Base-by-base conservation (phyloP, 441 rosid genomes). In the Populus hybrid region DNA sequence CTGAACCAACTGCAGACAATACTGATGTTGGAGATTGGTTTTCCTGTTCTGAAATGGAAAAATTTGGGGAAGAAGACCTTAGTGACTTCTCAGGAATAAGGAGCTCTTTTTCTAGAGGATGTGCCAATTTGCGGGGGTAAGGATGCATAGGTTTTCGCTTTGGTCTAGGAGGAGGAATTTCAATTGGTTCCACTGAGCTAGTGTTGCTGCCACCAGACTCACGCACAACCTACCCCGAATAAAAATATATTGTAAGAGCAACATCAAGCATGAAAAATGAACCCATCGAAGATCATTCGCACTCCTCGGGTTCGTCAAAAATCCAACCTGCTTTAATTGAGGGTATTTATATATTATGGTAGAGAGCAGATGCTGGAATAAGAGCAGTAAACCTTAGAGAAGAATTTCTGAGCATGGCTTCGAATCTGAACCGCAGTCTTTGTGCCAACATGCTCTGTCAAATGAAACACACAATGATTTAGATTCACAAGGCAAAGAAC, bases 361-460 rank as follows among this genome's bases (percentile, higher is more conserved):
- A 71, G 35, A n/a, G n/a, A 82, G 78, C 68, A 75, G 80, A 24
- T 74, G 82, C 73, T 81, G 83, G 78, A 79, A 78, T 75, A 86
- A 78, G 82, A 77, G 78, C 85, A 80, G 74, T 72, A 82, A 69
- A 78, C 99, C 98, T 93, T 94, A 74, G 95, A 87, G 90, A 94
- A 94, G 84, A 93, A 93, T 82, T 94, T 94, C 82, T 94, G 99
- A 83, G 99, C 98, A 86, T 93, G 99, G 87, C 99, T 95, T 85
- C 95, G 86, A 73, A 93, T 93, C 83, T 93, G 98, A 83, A 95
- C 94, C 21, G 97, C 93, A 18, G 93, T 91, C 86, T 94, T 94
- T 63, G 96, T 83, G 35, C 84, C 84, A 77, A 95, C 86, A 79
- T 93, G 96, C 82, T 91, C 97, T 95, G 92, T 87, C 81, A 68